Conservation (phyloP, 1,139 yeast species). For the Keqinozyma sinolaborantium region DNA sequence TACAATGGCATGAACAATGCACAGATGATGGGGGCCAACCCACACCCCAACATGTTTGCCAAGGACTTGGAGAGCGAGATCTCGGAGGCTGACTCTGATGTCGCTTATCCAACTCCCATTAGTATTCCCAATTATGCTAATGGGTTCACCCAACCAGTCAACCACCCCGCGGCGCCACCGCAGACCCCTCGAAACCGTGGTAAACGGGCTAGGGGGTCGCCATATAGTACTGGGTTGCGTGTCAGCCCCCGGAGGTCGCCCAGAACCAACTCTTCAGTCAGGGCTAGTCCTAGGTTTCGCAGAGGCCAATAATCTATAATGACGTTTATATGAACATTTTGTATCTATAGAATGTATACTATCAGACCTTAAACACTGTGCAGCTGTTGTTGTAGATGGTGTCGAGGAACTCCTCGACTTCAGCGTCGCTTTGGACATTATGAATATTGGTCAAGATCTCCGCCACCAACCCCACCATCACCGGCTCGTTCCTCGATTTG, state of each 20-base stretch:
- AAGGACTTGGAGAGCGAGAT: neutral
- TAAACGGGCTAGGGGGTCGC: neutral
- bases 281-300: neutral
- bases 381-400: constrained; percentile 64
- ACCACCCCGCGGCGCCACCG: neutral
- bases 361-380: constrained; percentile 48
- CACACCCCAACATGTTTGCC: neutral
- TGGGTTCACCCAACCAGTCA: neutral
- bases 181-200: neutral
- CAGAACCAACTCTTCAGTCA: neutral
- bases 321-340: too few species aligned
- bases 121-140: neutral
- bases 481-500: constrained; percentile 90
- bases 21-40: neutral
- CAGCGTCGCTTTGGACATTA: constrained; percentile 32
- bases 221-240: too few species aligned
- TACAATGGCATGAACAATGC: neutral
- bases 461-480: constrained; percentile 77
- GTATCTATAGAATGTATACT: constrained; percentile 6
- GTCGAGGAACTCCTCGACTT: constrained; percentile 54
- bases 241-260: neutral
- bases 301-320: constrained; percentile 3
- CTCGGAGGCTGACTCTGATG: neutral
- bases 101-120: neutral
- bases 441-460: constrained; percentile 63